These are phyloP conservation scores for Solanum chacoense DNA, from an alignment of 305 asterid species.

Conservation along the genomic window DNA sequence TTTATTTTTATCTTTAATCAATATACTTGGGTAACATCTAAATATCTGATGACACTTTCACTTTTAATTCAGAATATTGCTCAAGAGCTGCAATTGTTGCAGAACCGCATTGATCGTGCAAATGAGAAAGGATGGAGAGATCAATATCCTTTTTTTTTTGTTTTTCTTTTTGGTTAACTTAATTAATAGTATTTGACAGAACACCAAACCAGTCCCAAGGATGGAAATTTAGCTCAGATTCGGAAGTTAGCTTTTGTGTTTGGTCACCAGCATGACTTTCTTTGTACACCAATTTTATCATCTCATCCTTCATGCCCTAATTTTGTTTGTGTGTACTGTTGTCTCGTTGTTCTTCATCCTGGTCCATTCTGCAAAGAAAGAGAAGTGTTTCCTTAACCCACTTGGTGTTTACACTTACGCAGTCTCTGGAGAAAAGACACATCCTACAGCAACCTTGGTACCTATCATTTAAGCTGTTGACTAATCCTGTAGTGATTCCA, in stretches of 20 bases:
- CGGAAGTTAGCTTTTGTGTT: neutral
- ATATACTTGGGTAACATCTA: neutral
- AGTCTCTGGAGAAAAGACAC: slow-evolving; percentile 3
- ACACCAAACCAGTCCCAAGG: neutral
- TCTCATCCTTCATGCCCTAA: neutral
- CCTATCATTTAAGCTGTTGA: slow-evolving; percentile 7
- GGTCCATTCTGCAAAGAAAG: neutral
- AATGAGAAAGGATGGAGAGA: slow-evolving; percentile 84
- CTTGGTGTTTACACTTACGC: slow-evolving; percentile 8
- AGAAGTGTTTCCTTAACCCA: slow-evolving; percentile 15
- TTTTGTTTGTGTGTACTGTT: neutral
- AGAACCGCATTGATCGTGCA: slow-evolving; percentile 35
- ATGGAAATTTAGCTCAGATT: neutral
- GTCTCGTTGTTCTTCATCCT: neutral
- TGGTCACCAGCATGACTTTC: neutral
- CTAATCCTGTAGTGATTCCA: slow-evolving; percentile 12
- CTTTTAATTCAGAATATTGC: slow-evolving; percentile 45
- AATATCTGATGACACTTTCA: neutral
- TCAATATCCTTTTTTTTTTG: slow-evolving; percentile 58
- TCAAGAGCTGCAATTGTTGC: slow-evolving; percentile 42
- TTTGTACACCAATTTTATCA: neutral
- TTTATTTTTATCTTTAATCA: neutral
- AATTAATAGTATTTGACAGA: neutral
- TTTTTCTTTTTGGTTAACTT: neutral
- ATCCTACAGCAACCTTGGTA: slow-evolving; percentile 8